Evolutionary conservation across 202 grass and related monocot genomes (phyloP), one percentile per base, ranked within the genome.

Genomic region (Carex sylvatica): DNA sequence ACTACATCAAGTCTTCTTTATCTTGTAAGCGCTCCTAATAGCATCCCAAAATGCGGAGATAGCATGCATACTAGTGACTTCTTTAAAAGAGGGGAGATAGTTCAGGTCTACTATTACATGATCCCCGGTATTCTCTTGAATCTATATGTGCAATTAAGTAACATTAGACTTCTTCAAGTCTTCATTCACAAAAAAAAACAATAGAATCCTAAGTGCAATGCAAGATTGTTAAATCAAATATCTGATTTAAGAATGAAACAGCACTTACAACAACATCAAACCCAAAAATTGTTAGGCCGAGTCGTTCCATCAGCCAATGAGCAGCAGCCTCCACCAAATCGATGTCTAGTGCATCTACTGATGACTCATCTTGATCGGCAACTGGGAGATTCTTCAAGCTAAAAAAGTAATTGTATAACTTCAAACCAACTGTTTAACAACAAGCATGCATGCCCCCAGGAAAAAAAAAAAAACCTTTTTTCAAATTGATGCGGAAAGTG

Each of bases 201-300:
- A 72, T 35, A 26, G 64, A 58, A 1, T 84, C 46, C 4, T 20
- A 23, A 55, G 68, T 79, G 15, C 19, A 80, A 9, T 61, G 75
- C 24, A 82, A 69, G 82, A 61, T 82, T 85, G 33, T 82, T 18
- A n/a, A 90, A 78, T 60, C 11, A 55, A 58, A 83, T 61, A 42
- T 1, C 22, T 79, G 56, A 85, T 33, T 55, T 84, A 61, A 82
- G 18, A 51, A 78, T 19, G 9, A 28, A 35, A 12, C 23, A 59
- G 13, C n/a, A 93, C 95, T 95, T 84, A 98, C 95, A 63, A 94
- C 95, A 61, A 95, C 92, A 80, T 98, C 95, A 83, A 98, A 98
- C 31, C 95, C 95, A 90, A 98, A 98, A 85, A 98, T 93, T 46
- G 92, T 91, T 63, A 98, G 92, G 53, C 89, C 87, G 74, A 98